Conservation (phyloP, 805 yeast species). For the Suhomyces prunicola region DNA sequence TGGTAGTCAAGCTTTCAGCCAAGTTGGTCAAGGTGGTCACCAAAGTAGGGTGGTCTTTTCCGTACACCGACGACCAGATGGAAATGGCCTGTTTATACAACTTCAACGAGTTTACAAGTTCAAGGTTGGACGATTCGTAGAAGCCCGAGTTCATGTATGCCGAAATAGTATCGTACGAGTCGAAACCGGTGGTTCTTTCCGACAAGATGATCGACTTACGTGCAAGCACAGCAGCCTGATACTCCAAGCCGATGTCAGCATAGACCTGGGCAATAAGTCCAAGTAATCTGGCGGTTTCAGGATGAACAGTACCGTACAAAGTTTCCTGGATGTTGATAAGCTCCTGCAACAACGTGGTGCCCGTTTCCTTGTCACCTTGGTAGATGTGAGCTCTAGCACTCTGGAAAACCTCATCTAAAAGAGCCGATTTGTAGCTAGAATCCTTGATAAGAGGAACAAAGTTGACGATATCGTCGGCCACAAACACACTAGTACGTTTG, state of each 20-base stretch:
- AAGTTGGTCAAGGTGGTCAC: conserved; percentile 61
- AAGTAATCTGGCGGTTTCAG: conserved; percentile 72
- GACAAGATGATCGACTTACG: conserved; percentile 68
- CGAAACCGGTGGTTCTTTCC: conserved; percentile 81
- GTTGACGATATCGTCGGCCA: conserved; percentile 59
- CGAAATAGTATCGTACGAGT: conserved; percentile 71
- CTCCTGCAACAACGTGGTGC: conserved; percentile 64
- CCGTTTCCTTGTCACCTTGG: conserved; percentile 49
- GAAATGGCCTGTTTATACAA: conserved; percentile 58
- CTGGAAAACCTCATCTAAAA: conserved; percentile 74
- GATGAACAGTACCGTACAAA: conserved; percentile 76
- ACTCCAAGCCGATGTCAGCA: conserved; percentile 53
- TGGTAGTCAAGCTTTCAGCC: conserved; percentile 55
- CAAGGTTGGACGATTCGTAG: conserved; percentile 61
- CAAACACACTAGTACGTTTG: conserved; percentile 42
- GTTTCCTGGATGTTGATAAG: conserved; percentile 74
- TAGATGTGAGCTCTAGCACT: conserved; percentile 49
- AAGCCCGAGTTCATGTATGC: conserved; percentile 72
- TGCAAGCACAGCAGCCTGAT: conserved; percentile 60
- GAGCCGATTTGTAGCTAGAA: conserved; percentile 59
- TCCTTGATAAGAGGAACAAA: conserved; percentile 77
- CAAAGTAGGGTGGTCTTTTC: conserved; percentile 66
- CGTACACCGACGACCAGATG: conserved; percentile 57
- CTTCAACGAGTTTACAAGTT: conserved; percentile 58
- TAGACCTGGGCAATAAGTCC: conserved; percentile 63